Evolutionary conservation across 495 filamentous ascomycete genomes (phyloP).

Genomic region (Trypethelium eluteriae): DNA sequence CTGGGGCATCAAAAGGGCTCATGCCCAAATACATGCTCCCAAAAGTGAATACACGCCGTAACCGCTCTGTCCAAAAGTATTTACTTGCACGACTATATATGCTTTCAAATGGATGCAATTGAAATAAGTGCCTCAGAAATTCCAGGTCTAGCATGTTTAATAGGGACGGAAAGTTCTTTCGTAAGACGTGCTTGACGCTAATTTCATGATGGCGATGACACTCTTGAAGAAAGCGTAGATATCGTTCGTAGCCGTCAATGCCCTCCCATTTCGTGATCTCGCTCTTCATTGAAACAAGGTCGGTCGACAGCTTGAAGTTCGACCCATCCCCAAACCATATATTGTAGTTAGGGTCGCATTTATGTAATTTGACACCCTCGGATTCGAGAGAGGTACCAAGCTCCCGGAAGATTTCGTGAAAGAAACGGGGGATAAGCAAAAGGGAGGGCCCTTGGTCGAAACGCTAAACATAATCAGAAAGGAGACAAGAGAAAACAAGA

Average conservation of each 20-base stretch:
- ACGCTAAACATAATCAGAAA: conserved; percentile 34
- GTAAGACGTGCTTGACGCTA: conserved; percentile 52
- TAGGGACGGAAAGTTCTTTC: conserved; percentile 52
- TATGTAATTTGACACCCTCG: conserved; percentile 54
- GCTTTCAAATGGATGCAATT: conserved; percentile 57
- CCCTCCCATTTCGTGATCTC: conserved; percentile 62
- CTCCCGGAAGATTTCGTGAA: conserved; percentile 55
- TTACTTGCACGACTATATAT: conserved; percentile 51
- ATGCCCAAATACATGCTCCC: conserved; percentile 74
- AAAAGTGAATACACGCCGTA: conserved; percentile 62
- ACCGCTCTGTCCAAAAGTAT: conserved; percentile 59
- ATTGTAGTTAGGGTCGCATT: conserved; percentile 65
- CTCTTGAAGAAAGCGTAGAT: conserved; percentile 54
- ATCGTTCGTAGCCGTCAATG: conserved; percentile 54
- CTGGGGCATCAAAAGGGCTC: conserved; percentile 64
- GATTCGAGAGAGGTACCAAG: conserved; percentile 51
- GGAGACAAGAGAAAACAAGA: not conserved
- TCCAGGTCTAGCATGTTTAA: conserved; percentile 44
- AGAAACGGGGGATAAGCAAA: conserved; percentile 58
- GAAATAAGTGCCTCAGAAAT: conserved; percentile 47
- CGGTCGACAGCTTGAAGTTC: conserved; percentile 50
- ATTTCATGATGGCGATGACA: conserved; percentile 58
- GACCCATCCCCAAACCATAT: conserved; percentile 59
- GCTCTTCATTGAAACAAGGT: conserved; percentile 55
- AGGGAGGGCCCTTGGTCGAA: conserved; percentile 69